Evolutionary conservation across 1,284 basidiomycete genomes (phyloP).

Genomic region (Austroboletus niveus): DNA sequence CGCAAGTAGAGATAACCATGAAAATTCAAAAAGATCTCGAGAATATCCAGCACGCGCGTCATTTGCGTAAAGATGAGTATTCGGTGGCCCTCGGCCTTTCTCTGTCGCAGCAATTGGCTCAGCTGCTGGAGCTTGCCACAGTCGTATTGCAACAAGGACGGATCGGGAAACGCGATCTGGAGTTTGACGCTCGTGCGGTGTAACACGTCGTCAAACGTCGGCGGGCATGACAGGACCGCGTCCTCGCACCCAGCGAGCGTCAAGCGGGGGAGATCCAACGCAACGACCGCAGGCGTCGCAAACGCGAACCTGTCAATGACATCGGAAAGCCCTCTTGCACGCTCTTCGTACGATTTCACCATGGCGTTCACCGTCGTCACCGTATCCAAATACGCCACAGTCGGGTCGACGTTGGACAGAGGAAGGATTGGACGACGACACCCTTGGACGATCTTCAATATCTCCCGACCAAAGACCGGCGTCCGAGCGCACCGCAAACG

Average conservation of each 20-base stretch:
- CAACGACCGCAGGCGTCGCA: conserved; percentile 79
- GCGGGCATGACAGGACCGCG: conserved; percentile 33
- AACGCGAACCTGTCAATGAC: conserved; percentile 79
- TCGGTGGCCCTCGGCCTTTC: conserved; percentile 85
- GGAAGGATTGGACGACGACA: conserved; percentile 58
- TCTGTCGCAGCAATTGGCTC: conserved; percentile 74
- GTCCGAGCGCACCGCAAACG: conserved; percentile 61
- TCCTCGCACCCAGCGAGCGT: conserved; percentile 49
- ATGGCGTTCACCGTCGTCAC: conserved; percentile 43
- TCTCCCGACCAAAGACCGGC: conserved; percentile 69
- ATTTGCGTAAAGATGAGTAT: conserved; percentile 97
- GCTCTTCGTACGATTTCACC: conserved; percentile 64
- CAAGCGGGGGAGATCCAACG: conserved; percentile 68
- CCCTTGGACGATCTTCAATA: conserved; percentile 45
- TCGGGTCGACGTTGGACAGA: conserved; percentile 43
- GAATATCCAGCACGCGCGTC: conserved; percentile 92
- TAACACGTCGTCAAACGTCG: conserved; percentile 64
- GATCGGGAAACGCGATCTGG: conserved; percentile 93
- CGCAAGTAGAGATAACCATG: conserved; percentile 94
- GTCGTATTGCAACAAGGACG: conserved; percentile 90
- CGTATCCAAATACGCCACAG: conserved; percentile 42
- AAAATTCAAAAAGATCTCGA: conserved; percentile 91
- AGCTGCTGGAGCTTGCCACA: conserved; percentile 94
- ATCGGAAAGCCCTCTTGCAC: conserved; percentile 55
- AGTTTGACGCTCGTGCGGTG: conserved; percentile 79